phyloP scores from a whole-genome alignment of 148 eudicot species.

The Persicaria maculosa region DNA sequence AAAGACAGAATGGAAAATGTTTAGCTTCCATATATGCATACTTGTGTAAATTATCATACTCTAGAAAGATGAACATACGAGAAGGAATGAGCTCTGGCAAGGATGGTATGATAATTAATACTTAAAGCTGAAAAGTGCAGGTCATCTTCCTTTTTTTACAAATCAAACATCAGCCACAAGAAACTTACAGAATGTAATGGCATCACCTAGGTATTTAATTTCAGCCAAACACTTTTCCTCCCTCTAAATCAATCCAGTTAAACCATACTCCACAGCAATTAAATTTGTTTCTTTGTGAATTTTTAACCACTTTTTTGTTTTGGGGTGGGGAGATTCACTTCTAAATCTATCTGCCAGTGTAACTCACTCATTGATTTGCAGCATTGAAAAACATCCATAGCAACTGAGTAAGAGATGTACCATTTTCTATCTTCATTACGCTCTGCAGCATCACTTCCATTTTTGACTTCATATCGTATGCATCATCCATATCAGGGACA shows the following conservation, averaged over 20 bases:
- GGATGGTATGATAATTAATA: neutral
- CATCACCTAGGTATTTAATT: neutral
- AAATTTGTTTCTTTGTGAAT: neutral
- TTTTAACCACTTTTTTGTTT: neutral
- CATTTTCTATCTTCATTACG: conserved; percentile 91
- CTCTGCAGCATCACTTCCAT: conserved; percentile 98
- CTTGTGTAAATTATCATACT: neutral
- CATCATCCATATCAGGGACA: conserved; percentile 80
- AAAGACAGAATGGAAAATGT: neutral
- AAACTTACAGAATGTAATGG: neutral
- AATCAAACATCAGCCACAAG: neutral
- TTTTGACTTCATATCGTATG: conserved; percentile 73
- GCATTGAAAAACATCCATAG: neutral
- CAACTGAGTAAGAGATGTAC: conserved; percentile 31
- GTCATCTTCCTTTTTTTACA: neutral
- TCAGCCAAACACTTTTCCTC: neutral
- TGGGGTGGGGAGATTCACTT: neutral
- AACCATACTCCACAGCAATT: neutral
- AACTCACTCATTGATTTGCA: neutral
- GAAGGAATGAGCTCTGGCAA: too few relatives aligned
- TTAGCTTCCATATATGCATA: neutral
- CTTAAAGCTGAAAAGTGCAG: neutral
- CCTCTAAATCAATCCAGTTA: neutral
- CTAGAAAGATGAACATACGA: neutral
- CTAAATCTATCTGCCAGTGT: neutral